Percentiles rank a stretch among this genome's conserved stretches.
These are phyloP conservation scores for Naganishia onofrii DNA, from an alignment of 768 basidiomycete genomes.

Conservation along the genomic window DNA sequence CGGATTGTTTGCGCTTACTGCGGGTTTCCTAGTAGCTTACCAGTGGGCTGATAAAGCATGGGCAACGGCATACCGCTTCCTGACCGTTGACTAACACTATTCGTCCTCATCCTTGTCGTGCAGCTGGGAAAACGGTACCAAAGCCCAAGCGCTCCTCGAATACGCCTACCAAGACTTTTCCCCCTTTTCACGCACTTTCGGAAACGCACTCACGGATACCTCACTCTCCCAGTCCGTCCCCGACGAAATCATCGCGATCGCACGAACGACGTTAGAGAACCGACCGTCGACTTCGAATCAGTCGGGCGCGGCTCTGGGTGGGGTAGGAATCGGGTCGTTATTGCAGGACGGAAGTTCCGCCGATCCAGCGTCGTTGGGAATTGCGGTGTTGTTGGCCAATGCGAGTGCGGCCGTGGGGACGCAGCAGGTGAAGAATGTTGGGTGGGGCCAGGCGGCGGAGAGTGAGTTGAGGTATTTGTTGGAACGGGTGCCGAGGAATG, in stretches of 20 bases:
- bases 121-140: constrained; percentile 37
- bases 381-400: constrained; percentile 43
- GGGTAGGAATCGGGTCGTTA: constrained; percentile 31
- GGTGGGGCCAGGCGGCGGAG: constrained; percentile 44
- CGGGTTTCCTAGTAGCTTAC: too few relatives aligned
- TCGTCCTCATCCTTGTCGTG: too few relatives aligned
- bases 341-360: constrained; percentile 46
- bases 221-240: constrained; percentile 35
- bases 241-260: constrained; percentile 40
- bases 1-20: too few relatives aligned
- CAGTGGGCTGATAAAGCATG: background rate
- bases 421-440: constrained; percentile 39
- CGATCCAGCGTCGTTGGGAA: constrained; percentile 50
- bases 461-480: constrained; percentile 44
- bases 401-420: constrained; percentile 31
- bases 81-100: background rate
- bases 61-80: background rate
- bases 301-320: constrained; percentile 15
- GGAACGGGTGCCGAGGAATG: constrained; percentile 42
- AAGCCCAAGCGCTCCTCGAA: constrained; percentile 46
- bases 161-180: constrained; percentile 43
- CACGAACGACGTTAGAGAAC: constrained; percentile 42
- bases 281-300: constrained; percentile 33
- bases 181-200: constrained; percentile 35
- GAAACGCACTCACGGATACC: background rate